A percentile compares a stretch with the other conserved stretches of the same genome.
These are phyloP conservation scores for Leccinum subgranulosum DNA, from an alignment of 768 basidiomycete species.

Conservation along the genomic window DNA sequence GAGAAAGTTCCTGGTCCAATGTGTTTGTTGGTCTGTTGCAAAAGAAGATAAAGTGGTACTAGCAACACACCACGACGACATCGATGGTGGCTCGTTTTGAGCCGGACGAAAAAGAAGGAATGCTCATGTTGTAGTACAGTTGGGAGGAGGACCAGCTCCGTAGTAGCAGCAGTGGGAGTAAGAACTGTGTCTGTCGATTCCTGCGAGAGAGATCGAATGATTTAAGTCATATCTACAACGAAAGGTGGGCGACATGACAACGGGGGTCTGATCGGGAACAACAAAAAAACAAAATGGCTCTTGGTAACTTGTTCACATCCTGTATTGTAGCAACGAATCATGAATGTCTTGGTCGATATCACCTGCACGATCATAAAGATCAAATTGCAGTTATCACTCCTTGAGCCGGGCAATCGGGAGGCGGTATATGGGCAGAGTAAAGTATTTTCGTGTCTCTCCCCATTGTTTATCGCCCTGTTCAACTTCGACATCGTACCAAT, in stretches of 20 bases:
- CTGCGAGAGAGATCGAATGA: neutral
- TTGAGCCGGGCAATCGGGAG: slow-evolving; percentile 49
- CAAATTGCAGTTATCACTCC: neutral
- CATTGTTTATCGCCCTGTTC: slow-evolving; percentile 58
- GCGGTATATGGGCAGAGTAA: slow-evolving; percentile 71
- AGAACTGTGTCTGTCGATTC: neutral
- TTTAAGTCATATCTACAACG: neutral
- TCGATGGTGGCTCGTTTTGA: slow-evolving; percentile 16
- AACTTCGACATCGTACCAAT: slow-evolving; percentile 83
- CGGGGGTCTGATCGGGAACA: slow-evolving; percentile 7
- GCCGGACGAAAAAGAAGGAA: slow-evolving; percentile 11
- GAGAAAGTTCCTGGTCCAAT: slow-evolving; percentile 32
- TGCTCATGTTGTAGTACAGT: slow-evolving; percentile 5
- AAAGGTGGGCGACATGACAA: slow-evolving; percentile 18
- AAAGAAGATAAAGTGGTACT: neutral
- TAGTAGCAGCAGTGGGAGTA: neutral
- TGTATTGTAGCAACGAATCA: neutral
- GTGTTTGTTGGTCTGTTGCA: neutral
- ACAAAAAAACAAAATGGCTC: neutral
- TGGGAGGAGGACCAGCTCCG: slow-evolving; percentile 22
- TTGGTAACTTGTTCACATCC: neutral
- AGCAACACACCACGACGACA: slow-evolving; percentile 24
- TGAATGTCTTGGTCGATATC: neutral
- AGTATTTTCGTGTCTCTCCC: slow-evolving; percentile 76
- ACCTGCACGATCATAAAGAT: neutral